Evolutionary conservation across 441 rosid genomes (phyloP), one percentile per base, ranked within the genome.

Genomic region (Pelargonium citronellum): DNA sequence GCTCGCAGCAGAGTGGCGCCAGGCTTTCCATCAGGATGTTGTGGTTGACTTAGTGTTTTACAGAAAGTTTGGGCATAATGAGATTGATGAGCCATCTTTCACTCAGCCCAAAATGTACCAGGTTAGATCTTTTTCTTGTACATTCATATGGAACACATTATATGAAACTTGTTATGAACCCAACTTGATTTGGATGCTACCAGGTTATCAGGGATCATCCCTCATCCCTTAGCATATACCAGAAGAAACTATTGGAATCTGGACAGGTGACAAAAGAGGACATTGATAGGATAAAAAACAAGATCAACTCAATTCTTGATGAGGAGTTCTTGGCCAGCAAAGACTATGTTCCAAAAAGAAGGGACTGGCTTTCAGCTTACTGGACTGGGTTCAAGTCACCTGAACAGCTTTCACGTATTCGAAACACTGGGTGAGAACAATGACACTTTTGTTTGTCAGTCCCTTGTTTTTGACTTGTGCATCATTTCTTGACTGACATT

Each of bases 1-100:
- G 69, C 75, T 76, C 13, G 79, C 75, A 12, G 75, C 79, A 22
- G 79, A 76, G 72, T 76, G 79, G 79, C 79, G 79, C 11, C 79
- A 71, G 58, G 64, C 69, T 53, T 76, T 76, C 64, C 79, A 76
- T 49, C 63, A 69, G 12, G 79, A 76, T 64, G 79, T 64, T 69
- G 79, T 71, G 57, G 79, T 76, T 67, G 79, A 76, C 30, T 71
- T 76, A 44, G 79, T 76, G 44, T 76, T 75, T 68, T 76, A 76
- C 34, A 69, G 79, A 1, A 67, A 68, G 43, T 76, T 67, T 64
- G 79, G 79, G 64, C 79, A 76, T 64, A 71, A 76, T 19, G 79
- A 76, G 69, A 76, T 76, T 37, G 79, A 76, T 44, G 79, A 76
- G 60, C 75, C 79, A 0, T 76, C 79, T 55, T 76, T 76, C 58